Evolutionary conservation across 257 asterid genomes (phyloP).

Genomic region (Thymus mandschuricus): DNA sequence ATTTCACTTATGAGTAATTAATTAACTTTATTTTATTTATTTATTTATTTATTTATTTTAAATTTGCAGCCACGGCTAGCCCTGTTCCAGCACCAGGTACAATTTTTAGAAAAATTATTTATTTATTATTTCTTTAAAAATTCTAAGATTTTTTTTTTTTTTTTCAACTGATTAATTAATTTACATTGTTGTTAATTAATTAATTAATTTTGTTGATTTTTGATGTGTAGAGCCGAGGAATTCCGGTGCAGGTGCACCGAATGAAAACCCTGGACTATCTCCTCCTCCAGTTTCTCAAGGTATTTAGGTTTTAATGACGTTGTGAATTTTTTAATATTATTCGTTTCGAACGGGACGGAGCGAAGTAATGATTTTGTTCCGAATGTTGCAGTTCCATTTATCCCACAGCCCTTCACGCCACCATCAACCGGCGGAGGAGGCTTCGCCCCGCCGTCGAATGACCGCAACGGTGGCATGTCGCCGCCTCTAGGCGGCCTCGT

Average conservation of each 20-base stretch:
- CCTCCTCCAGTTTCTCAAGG: constrained; percentile 25
- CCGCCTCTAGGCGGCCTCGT: constrained; percentile 32
- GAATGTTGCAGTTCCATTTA: constrained; percentile 38
- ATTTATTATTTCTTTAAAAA: background rate
- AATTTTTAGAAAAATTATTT: too few relatives aligned
- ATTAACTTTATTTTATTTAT: background rate
- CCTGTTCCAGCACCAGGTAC: constrained; percentile 78
- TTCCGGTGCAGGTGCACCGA: constrained; percentile 28
- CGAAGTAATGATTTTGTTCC: too few relatives aligned
- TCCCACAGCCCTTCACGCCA: constrained; percentile 45
- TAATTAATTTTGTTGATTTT: constrained; percentile 4
- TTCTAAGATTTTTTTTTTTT: too few relatives aligned
- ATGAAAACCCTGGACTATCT: constrained; percentile 33
- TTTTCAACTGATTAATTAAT: background rate
- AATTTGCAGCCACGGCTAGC: constrained; percentile 45
- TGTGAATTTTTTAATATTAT: too few relatives aligned
- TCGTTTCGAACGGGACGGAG: too few relatives aligned
- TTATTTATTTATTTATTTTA: background rate
- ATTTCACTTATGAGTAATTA: background rate
- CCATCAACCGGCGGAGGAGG: constrained; percentile 25
- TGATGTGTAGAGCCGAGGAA: constrained; percentile 40
- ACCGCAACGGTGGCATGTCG: background rate
- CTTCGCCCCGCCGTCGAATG: too few relatives aligned
- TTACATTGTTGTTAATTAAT: background rate
- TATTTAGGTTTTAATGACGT: too few relatives aligned